Percentiles rank a stretch among this genome's conserved stretches.
Evolutionary conservation across 495 filamentous ascomycete genomes (phyloP).

Genomic region (Poronia punctata): DNA sequence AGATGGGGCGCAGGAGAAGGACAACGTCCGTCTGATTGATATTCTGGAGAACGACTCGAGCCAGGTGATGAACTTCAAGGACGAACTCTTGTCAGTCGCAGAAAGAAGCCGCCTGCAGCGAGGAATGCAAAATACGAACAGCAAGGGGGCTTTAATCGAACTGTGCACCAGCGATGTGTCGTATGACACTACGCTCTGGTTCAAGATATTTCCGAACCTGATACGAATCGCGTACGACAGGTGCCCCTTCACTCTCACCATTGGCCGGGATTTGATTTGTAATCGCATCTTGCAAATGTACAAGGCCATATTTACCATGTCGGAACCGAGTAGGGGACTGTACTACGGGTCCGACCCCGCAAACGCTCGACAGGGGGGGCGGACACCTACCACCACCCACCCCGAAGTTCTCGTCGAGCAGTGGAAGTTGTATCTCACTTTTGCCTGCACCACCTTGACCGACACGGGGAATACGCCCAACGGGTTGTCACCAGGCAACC

Average conservation of each 20-base stretch:
- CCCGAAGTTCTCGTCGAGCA: constrained; percentile 90
- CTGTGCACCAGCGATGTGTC: constrained; percentile 92
- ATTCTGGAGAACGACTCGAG: constrained; percentile 87
- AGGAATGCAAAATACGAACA: constrained; percentile 76
- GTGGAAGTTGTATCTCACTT: constrained; percentile 97
- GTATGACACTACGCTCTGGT: constrained; percentile 92
- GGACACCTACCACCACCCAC: constrained; percentile 61
- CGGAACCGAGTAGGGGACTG: constrained; percentile 59
- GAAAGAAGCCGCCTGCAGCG: constrained; percentile 90
- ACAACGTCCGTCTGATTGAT: constrained; percentile 66
- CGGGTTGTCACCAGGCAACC: constrained; percentile 51
- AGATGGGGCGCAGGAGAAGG: constrained; percentile 45
- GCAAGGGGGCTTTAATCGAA: constrained; percentile 81
- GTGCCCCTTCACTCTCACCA: constrained; percentile 81
- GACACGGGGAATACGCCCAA: constrained; percentile 67
- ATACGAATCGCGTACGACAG: constrained; percentile 85
- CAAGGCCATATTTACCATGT: constrained; percentile 67
- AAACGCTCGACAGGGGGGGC: constrained; percentile 39
- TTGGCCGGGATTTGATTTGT: constrained; percentile 87
- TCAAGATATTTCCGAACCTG: constrained; percentile 94
- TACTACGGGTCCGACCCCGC: constrained; percentile 44
- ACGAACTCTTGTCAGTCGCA: constrained; percentile 84
- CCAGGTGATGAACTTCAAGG: constrained; percentile 83
- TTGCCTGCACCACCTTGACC: constrained; percentile 91
- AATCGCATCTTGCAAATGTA: constrained; percentile 89